Evolutionary conservation across 805 yeast genomes (phyloP).

Genomic region (Yamadazyma nakazawae): DNA sequence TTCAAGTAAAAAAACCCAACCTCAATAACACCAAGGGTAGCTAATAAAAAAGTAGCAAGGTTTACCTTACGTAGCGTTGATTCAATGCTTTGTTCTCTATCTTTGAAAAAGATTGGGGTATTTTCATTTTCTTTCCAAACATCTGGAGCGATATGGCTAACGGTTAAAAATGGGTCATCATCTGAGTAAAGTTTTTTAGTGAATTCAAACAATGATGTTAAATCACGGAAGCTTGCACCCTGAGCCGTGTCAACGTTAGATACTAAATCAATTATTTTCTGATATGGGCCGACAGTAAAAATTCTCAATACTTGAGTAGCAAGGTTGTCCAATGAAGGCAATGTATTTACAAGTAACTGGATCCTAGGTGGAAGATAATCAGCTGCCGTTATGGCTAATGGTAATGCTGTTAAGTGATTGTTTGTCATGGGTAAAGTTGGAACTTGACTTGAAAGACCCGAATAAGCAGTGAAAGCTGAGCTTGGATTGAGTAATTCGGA

Average conservation of each 20-base stretch:
- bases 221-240: conserved; percentile 62
- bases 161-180: conserved; percentile 68
- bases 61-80: conserved; percentile 79
- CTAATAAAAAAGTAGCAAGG: conserved; percentile 82
- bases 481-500: conserved; percentile 40
- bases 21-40: conserved; percentile 78
- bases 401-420: conserved; percentile 60
- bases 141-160: conserved; percentile 68
- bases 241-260: conserved; percentile 62
- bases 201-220: conserved; percentile 75
- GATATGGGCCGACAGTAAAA: conserved; percentile 71
- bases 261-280: conserved; percentile 68
- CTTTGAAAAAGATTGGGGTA: conserved; percentile 55
- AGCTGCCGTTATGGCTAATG: conserved; percentile 56
- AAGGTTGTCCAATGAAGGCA: conserved; percentile 77
- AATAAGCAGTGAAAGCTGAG: conserved; percentile 40
- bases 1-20: conserved; percentile 86
- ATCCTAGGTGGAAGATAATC: conserved; percentile 55
- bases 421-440: conserved; percentile 30
- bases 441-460: conserved; percentile 36
- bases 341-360: conserved; percentile 61
- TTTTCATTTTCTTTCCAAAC: conserved; percentile 62
- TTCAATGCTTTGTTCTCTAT: conserved; percentile 58
- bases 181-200: conserved; percentile 67
- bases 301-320: conserved; percentile 76